Base-by-base conservation (phyloP, 495 filamentous ascomycete species). In the Xylaria scruposa region DNA sequence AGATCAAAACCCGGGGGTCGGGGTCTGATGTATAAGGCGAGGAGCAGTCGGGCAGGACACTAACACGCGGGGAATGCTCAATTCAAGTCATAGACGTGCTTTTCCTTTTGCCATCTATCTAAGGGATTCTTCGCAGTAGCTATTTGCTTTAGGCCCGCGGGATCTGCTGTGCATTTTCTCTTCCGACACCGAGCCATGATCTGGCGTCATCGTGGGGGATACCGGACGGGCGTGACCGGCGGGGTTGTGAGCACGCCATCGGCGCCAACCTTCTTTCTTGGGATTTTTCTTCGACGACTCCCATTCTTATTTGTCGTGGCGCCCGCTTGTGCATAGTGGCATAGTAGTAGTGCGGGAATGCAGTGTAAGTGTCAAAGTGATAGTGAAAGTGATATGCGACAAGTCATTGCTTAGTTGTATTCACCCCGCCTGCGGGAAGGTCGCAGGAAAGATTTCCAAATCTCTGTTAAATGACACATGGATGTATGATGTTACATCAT, bases 211-310 rank as follows among this genome's bases (percentile, higher is more conserved):
- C 68, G 54, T 63, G 67, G 67, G 67, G 67, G 53, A 61, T 5
- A 19, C 26, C 44, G 54, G 10, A n/a, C 15, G 54, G 42, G 21
- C 33, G 36, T 19, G 44, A 9, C 42, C 38, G 68, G 68, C 58
- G 68, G 68, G 68, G 68, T 70, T 33, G 24, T 19, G 40, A 70
- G 68, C 68, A 70, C 68, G 68, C 58, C 58, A 70, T 70, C 68
- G 58, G 26, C 42, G 42, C 68, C 58, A 70, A 60, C 40, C 54
- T 36, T 69, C 42, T 61, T 26, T 42, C 19, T 17, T 40, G 12
- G 49, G 33, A 26, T 17, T 17, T 12, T 13, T 59, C 54, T 33
- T 59, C 29, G 54, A 36, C 33, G 8, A 15, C 49, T 56, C 21
- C 26, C 15, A 31, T 29, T 56, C 53, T 56, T 56, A 56, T 56